Conservation (phyloP, 768 basidiomycete species). For the Hygrocybe punicea region DNA sequence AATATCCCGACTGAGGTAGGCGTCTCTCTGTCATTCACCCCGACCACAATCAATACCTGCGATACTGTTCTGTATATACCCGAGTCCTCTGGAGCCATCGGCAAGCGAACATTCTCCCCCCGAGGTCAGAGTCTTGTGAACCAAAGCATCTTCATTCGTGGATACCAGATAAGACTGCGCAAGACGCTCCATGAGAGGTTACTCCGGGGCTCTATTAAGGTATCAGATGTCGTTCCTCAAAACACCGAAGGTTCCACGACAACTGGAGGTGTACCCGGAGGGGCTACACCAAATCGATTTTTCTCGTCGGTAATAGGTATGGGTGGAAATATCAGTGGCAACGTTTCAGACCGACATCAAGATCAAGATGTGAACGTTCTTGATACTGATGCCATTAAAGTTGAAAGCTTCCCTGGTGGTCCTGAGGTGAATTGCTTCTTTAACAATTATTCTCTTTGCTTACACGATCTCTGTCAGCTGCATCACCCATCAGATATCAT, state of each 20-base stretch:
- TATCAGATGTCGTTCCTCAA: background rate
- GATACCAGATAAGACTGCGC: background rate
- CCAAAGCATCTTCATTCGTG: background rate
- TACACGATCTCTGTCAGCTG: background rate
- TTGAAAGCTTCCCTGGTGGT: background rate
- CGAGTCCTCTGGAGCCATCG: background rate
- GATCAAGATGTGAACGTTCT: background rate
- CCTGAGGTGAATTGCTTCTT: background rate
- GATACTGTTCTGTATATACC: background rate
- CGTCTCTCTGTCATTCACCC: background rate
- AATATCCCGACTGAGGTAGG: background rate
- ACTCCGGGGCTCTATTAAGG: too few species aligned
- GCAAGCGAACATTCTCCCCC: background rate
- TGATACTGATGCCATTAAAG: background rate
- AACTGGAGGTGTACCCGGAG: background rate
- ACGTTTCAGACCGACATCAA: too few species aligned
- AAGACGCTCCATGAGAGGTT: background rate
- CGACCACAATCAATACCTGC: background rate
- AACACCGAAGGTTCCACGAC: background rate
- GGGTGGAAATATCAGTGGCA: background rate
- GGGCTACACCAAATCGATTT: background rate
- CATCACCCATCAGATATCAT: background rate
- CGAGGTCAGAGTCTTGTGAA: background rate
- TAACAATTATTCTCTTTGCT: background rate
- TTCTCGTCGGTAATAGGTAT: background rate